Evolutionary conservation across 371 early-diverging fungal species (phyloP).

Genomic region (Mucor sp.): DNA sequence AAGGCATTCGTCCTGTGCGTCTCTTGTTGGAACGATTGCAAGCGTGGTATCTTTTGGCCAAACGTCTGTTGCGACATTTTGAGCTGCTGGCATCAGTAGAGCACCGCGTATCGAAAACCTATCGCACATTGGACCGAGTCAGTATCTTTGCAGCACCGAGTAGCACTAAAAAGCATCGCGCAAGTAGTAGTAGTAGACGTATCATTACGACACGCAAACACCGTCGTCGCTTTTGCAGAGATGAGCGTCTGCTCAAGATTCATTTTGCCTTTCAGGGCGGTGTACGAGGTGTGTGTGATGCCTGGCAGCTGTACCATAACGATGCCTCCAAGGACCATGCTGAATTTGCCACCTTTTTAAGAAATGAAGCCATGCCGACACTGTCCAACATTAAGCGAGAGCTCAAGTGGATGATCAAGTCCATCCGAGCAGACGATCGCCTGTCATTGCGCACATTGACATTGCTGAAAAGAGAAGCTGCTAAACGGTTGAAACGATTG

Average conservation of each 20-base stretch:
- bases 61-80: constrained; percentile 32
- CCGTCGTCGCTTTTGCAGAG: neutral
- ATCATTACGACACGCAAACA: neutral
- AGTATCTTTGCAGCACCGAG: constrained; percentile 14
- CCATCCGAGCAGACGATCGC: constrained; percentile 39
- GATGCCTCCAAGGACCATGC: constrained; percentile 32
- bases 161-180: neutral
- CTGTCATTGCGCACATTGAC: constrained; percentile 30
- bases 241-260: constrained; percentile 17
- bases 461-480: constrained; percentile 32
- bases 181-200: neutral
- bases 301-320: constrained; percentile 35
- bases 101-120: constrained; percentile 33
- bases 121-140: constrained; percentile 22
- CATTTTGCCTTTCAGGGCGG: constrained; percentile 34
- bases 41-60: constrained; percentile 36
- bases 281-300: constrained; percentile 31
- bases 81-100: constrained; percentile 30
- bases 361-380: constrained; percentile 31
- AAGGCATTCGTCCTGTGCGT: constrained; percentile 37
- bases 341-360: constrained; percentile 29
- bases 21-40: constrained; percentile 37
- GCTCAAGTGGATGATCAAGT: constrained; percentile 40
- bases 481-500: constrained; percentile 23
- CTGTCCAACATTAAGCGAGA: constrained; percentile 40